A percentile compares a stretch with the other conserved stretches of the same genome.
Conservation (phyloP, 1,139 yeast genomes). For the Scheffersomyces lignicola region DNA sequence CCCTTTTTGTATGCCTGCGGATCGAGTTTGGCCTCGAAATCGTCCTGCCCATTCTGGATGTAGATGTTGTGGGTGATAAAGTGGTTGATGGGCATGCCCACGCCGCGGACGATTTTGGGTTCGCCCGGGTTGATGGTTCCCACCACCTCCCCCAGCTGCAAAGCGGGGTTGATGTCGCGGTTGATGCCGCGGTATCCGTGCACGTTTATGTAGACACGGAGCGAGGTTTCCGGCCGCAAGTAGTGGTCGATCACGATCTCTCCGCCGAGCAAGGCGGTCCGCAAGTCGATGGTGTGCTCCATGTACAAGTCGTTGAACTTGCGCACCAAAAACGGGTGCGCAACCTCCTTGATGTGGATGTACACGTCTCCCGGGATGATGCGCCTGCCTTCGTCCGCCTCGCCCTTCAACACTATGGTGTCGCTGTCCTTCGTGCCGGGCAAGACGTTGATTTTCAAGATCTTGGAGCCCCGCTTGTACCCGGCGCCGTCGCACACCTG, state of each 20-base stretch:
- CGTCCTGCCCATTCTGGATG: constrained; percentile 18
- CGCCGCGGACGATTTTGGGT: constrained; percentile 48
- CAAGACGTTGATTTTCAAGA: constrained; percentile 49
- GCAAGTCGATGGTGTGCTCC: constrained; percentile 47
- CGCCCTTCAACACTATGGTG: constrained; percentile 51
- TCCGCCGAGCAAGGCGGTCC: constrained; percentile 60
- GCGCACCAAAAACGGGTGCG: constrained; percentile 47
- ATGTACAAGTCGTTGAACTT: constrained; percentile 48
- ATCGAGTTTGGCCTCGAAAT: constrained; percentile 19
- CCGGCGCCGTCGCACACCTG: constrained; percentile 32
- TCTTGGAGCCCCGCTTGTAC: constrained; percentile 44
- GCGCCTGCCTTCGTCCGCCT: constrained; percentile 63
- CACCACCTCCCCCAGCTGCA: constrained; percentile 47
- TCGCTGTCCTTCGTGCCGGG: constrained; percentile 58
- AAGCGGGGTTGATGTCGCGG: constrained; percentile 17
- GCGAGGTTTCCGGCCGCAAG: constrained; percentile 37
- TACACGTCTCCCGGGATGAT: constrained; percentile 68
- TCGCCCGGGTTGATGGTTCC: constrained; percentile 46
- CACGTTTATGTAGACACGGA: constrained; percentile 41
- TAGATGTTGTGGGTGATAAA: constrained; percentile 29
- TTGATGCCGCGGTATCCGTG: constrained; percentile 34
- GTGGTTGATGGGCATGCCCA: constrained; percentile 66
- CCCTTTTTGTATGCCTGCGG: constrained; percentile 30
- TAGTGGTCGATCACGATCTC: constrained; percentile 44
- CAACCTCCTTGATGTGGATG: constrained; percentile 37